These are phyloP conservation scores for Pontederia paniculata DNA, from an alignment of 176 grass and related monocot species.

Conservation along the genomic window DNA sequence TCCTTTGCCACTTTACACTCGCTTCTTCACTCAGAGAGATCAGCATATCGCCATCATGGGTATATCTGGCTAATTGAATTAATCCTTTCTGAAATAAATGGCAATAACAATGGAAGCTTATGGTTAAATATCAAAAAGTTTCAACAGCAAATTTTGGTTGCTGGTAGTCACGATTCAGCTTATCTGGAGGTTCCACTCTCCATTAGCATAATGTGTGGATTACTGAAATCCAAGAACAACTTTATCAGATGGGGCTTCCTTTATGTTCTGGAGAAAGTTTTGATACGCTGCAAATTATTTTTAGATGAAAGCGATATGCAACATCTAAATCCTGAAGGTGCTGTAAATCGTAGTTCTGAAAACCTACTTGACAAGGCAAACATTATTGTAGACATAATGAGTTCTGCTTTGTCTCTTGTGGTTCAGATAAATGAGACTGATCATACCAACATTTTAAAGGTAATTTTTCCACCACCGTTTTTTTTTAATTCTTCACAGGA, in stretches of 20 bases:
- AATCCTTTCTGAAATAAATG: conserved; percentile 79
- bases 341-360: conserved; percentile 27
- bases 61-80: conserved; percentile 97
- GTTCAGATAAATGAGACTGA: conserved; percentile 94
- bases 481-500: no score
- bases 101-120: conserved; percentile 48
- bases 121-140: conserved; percentile 79
- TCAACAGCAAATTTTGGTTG: conserved; percentile 69
- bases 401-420: conserved; percentile 68
- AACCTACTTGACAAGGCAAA: conserved; percentile 69
- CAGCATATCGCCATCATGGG: conserved; percentile 87
- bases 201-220: conserved; percentile 75
- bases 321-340: conserved; percentile 21
- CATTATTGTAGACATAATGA: conserved; percentile 90
- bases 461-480: conserved; percentile 15
- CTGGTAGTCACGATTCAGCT: conserved; percentile 66
- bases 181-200: conserved; percentile 66
- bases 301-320: conserved; percentile 79
- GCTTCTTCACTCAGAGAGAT: conserved; percentile 74
- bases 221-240: conserved; percentile 92
- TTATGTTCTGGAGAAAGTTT: conserved; percentile 83
- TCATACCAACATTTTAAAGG: conserved; percentile 98
- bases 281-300: conserved; percentile 94
- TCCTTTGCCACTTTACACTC: conserved; percentile 78
- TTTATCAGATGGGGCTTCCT: conserved; percentile 94